Conservation (phyloP, 345 rosid species). For the Eucalyptus paniculata region DNA sequence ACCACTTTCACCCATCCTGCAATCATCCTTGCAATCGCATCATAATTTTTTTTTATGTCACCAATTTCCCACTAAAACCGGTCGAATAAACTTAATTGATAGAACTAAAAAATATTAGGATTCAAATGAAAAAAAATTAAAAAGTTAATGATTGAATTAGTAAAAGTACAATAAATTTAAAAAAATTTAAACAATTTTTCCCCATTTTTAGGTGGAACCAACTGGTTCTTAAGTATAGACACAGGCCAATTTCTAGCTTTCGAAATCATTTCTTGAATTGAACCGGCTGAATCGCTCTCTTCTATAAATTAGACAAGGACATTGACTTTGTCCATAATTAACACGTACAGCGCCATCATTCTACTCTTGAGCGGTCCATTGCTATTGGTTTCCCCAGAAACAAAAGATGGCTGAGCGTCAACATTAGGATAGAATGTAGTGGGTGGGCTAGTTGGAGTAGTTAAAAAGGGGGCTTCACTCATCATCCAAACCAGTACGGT, state of each 20-base stretch:
- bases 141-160: accelerated
- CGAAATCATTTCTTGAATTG: background rate
- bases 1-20: too few relatives aligned
- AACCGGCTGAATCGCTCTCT: accelerated
- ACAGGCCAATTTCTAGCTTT: background rate
- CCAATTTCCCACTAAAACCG: too few relatives aligned
- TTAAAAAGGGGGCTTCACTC: background rate
- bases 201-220: background rate
- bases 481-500: background rate
- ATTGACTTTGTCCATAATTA: background rate
- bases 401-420: background rate
- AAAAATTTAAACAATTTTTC: accelerated
- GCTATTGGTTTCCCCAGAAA: background rate
- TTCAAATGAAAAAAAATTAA: accelerated
- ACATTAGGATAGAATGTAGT: background rate
- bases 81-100: background rate
- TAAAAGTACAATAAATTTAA: accelerated
- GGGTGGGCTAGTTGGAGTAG: background rate
- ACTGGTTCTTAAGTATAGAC: background rate
- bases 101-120: too few relatives aligned
- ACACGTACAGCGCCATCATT: background rate
- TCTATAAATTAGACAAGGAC: background rate
- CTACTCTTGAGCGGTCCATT: background rate
- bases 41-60: too few relatives aligned
- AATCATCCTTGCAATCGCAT: accelerated